Base-by-base conservation (phyloP, 148 eudicot genomes). In the Chenopodium berlandieri region DNA sequence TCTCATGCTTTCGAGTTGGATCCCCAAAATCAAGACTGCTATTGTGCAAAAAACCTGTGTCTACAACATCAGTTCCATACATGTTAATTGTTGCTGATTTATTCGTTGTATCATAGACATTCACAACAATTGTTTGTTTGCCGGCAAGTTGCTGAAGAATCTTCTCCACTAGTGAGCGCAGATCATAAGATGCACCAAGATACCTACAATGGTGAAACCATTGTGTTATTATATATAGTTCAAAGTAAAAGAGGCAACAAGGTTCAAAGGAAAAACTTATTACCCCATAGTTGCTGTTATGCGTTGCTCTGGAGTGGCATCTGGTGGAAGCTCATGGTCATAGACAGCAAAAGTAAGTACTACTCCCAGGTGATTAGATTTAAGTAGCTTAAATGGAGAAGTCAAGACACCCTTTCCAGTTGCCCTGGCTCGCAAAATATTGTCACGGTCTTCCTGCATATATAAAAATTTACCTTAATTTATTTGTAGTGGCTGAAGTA, bases 291-390 rank as follows among this genome's bases (percentile, higher is more conserved):
- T 94, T 34, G 94, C 95, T 80, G 92, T 83, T 81, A 89, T 91
- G 31, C 92, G 90, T 84, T 96, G 88, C 82, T 89, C 92, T 47
- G 92, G 87, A 44, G 91, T 94, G 70, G 94, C 91, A 82, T 92
- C 87, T 1, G 80, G 86, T 75, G 93, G 90, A 68, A 96, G 93
- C 69, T 87, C 87, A 73, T 76, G 23, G 69, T 88, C 86, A 79
- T 96, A 96, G 44, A 96, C 95, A 64, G 99, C 94, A 88, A 96
- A 96, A 76, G 99, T 96, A 56, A 96, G 90, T 40, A 96, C 94
- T 82, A 96, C 99, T 4, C 99, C 99, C 16, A 94, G 87, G 85
- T 92, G 95, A 81, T 94, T 94, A 66, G 98, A 91, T 82, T 96
- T 96, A 67, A 96, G 83, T 69, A 96, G 86, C 84, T 88, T 90